Evolutionary conservation across 1,284 basidiomycete species (phyloP), one percentile per base, ranked within the genome.

Genomic region (Moesziomyces parantarcticus): DNA sequence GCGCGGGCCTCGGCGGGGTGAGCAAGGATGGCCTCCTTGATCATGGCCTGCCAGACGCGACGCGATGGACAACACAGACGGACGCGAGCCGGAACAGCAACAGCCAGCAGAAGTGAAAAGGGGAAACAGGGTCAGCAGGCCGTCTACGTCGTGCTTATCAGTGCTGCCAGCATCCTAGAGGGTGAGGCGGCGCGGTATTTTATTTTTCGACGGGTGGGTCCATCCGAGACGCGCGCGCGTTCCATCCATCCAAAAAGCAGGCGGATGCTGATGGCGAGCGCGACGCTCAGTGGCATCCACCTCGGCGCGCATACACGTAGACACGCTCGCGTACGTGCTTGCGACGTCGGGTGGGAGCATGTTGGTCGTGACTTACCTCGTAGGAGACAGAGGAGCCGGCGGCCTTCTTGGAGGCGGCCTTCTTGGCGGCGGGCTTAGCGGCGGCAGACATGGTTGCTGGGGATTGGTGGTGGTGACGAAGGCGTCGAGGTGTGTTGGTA

Each of bases 1-100:
- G 85, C 84, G 73, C 93, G 92, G 66, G 91, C 89, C 68, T 93
- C 92, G 40, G 92, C 91, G 25, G 89, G 88, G 85, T 91, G 87
- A 55, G 87, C 88, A 69, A 87, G 85, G 85, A 96, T 92, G 80
- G 92, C 92, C 87, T 94, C 92, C 85, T 87, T 81, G 56, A 71
- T 83, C 81, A 83, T 83, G 55, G 74, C 62, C 77, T 78, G 53
- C n/a, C 39, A 39, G 44, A 62, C 59, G 58, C 64, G 65, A 68
- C 59, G 59, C 65, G 65, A 68, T 55, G 42, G 43, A 41, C 13
- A 46, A 34, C 20, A 36, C 20, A 50, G 22, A 22, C 40, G 10
- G 11, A 43, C n/a, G 50, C 44, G 18, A 8, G 13, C 45, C 21
- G 42, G 20, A 34, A 18, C 42, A 36, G 61, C 34, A n/a, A 44